These are phyloP conservation scores for Esteya vermicola DNA, from an alignment of 2,329 filamentous ascomycete species.

Conservation along the genomic window DNA sequence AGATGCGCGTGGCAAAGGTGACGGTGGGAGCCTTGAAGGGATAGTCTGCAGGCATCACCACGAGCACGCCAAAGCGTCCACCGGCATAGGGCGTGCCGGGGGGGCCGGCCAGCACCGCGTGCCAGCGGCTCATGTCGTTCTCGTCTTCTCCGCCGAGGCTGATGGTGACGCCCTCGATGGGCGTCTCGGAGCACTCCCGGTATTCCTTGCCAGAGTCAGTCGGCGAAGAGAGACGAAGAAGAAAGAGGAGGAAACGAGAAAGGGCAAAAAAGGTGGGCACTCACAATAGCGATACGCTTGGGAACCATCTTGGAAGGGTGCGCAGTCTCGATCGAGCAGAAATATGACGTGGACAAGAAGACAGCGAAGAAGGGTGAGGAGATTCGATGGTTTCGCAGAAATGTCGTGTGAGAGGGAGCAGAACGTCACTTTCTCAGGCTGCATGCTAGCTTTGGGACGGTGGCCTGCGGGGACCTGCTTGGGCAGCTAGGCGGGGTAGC, in stretches of 20 bases:
- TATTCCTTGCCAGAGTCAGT: slow-evolving; percentile 37
- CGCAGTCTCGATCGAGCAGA: slow-evolving; percentile 7
- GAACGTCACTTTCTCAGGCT: too few species aligned
- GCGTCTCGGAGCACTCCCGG: slow-evolving; percentile 30
- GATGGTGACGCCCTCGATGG: slow-evolving; percentile 33
- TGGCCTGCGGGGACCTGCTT: too few species aligned
- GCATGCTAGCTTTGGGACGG: too few species aligned
- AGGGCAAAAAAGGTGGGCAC: neutral
- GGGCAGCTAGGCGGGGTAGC: too few species aligned
- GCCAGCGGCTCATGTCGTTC: slow-evolving; percentile 37
- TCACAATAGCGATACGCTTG: slow-evolving; percentile 11
- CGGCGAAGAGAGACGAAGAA: neutral
- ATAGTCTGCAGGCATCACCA: slow-evolving; percentile 66
- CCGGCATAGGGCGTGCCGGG: slow-evolving; percentile 36
- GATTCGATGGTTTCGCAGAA: too few species aligned
- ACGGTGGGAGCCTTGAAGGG: slow-evolving; percentile 79
- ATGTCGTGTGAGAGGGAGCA: too few species aligned
- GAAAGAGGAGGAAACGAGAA: neutral
- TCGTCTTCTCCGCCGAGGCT: slow-evolving; percentile 28
- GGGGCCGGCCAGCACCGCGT: slow-evolving; percentile 32
- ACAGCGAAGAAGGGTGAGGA: neutral
- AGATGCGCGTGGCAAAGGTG: slow-evolving; percentile 77
- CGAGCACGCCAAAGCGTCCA: slow-evolving; percentile 59
- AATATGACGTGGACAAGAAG: neutral
- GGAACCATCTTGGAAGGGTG: slow-evolving; percentile 22